A percentile compares a stretch with the other conserved stretches of the same genome.
Conservation (phyloP, 352 stramenopile species). For the Phytopythium chamaehyphon region DNA sequence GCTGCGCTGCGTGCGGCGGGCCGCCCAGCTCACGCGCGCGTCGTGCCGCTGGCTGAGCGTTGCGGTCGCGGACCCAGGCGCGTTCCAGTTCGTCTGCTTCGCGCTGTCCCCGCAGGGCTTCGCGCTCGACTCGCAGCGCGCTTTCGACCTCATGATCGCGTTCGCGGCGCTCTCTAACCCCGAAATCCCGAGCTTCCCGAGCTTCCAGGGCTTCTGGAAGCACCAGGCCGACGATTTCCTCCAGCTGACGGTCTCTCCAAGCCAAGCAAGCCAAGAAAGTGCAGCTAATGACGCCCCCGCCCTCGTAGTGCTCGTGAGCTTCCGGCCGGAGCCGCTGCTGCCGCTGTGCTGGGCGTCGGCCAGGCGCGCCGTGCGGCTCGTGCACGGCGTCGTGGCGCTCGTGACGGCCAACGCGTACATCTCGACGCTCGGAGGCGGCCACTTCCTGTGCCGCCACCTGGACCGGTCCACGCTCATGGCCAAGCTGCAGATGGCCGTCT, state of each 20-base stretch:
- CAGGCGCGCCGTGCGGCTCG: constrained; percentile 59
- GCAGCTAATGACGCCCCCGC: not conserved
- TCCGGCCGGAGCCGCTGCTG: constrained; percentile 39
- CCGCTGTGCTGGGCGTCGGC: constrained; percentile 58
- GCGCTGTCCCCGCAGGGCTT: constrained; percentile 17
- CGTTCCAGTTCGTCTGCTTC: constrained; percentile 34
- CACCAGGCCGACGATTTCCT: constrained; percentile 15
- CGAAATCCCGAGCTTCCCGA: not conserved
- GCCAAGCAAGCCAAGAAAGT: too few species aligned
- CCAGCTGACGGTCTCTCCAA: constrained; percentile 16
- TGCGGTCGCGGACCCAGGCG: constrained; percentile 25
- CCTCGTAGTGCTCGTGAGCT: constrained; percentile 33
- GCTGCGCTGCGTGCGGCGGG: constrained; percentile 18
- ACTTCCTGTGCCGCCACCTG: constrained; percentile 77
- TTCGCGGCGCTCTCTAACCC: not conserved
- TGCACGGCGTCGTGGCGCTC: constrained; percentile 63
- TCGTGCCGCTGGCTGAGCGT: constrained; percentile 13
- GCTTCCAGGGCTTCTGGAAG: not conserved
- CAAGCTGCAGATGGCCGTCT: constrained; percentile 76
- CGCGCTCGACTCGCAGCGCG: constrained; percentile 17
- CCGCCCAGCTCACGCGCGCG: not conserved
- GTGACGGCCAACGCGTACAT: constrained; percentile 84
- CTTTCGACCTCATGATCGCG: constrained; percentile 14
- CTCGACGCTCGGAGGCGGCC: constrained; percentile 73
- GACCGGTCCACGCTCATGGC: constrained; percentile 68